These are phyloP conservation scores for Didymella lethalis DNA, from an alignment of 2,329 filamentous ascomycete genomes.

Conservation along the genomic window DNA sequence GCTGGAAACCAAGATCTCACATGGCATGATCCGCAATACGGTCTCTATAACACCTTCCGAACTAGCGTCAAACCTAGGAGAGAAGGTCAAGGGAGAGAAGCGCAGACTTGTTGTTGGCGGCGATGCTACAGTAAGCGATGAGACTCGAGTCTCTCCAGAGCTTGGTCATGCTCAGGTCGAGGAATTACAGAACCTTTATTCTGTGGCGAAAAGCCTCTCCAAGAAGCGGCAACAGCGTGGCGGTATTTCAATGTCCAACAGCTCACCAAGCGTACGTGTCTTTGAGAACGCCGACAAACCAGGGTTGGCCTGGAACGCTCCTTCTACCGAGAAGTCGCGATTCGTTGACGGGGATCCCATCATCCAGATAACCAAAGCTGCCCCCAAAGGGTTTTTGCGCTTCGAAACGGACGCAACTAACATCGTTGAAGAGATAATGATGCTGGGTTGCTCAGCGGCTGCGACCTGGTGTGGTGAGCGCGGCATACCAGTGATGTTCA, in stretches of 20 bases:
- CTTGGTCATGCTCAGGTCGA: slow-evolving; percentile 36
- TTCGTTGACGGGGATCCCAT: slow-evolving; percentile 55
- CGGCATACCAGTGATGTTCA: slow-evolving; percentile 60
- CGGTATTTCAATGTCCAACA: slow-evolving; percentile 46
- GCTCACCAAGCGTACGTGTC: slow-evolving; percentile 45
- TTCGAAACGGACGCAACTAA: slow-evolving; percentile 34
- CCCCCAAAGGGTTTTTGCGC: slow-evolving; percentile 17
- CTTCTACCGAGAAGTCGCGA: slow-evolving; percentile 49
- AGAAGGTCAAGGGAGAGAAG: slow-evolving; percentile 39
- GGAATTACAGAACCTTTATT: slow-evolving; percentile 48
- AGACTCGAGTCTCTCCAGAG: slow-evolving; percentile 16
- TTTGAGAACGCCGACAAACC: slow-evolving; percentile 41
- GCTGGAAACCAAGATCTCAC: slow-evolving; percentile 62
- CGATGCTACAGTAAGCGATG: slow-evolving; percentile 11
- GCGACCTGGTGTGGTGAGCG: slow-evolving; percentile 62
- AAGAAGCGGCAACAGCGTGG: slow-evolving; percentile 48
- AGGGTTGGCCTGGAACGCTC: slow-evolving; percentile 54
- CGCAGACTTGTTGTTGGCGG: slow-evolving; percentile 40
- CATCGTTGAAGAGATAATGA: slow-evolving; percentile 58
- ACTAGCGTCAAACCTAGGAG: slow-evolving; percentile 43
- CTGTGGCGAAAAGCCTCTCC: slow-evolving; percentile 46
- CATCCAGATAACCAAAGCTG: slow-evolving; percentile 44
- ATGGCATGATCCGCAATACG: slow-evolving; percentile 64
- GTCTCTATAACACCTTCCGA: slow-evolving; percentile 59
- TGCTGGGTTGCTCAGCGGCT: slow-evolving; percentile 62